phyloP scores from a whole-genome alignment of 495 filamentous ascomycete species.

The Xylaria sp. region DNA sequence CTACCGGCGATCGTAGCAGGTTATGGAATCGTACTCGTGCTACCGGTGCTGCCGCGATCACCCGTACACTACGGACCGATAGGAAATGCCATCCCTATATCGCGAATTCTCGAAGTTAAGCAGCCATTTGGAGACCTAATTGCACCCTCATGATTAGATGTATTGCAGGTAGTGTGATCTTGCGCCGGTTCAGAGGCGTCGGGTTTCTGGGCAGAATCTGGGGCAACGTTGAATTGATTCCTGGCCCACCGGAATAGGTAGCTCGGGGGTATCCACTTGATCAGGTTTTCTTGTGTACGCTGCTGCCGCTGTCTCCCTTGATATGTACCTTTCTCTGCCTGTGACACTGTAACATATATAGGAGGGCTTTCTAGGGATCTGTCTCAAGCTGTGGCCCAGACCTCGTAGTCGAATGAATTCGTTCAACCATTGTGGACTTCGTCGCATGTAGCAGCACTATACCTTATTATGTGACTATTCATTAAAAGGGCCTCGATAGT shows the following conservation, averaged over 20 bases:
- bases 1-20: slow-evolving; percentile 5
- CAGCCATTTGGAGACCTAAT: neutral
- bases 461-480: neutral
- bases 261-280: neutral
- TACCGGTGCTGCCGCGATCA: neutral
- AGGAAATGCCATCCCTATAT: neutral
- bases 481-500: neutral
- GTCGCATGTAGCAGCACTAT: neutral
- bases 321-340: neutral
- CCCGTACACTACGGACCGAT: neutral
- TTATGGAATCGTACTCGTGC: neutral
- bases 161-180: neutral
- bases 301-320: neutral
- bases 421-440: neutral
- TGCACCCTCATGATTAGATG: neutral
- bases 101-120: neutral
- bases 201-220: neutral
- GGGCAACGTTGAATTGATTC: slow-evolving; percentile 9
- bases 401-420: neutral
- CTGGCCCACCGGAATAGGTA: slow-evolving; percentile 14
- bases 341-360: neutral
- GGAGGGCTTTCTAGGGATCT: neutral
- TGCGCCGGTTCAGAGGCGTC: neutral
- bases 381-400: neutral
- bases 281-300: neutral